A percentile compares a stretch with the other conserved stretches of the same genome.
Conservation (phyloP, 1,139 yeast species). For the Spencermartinsiella ligniputridi region DNA sequence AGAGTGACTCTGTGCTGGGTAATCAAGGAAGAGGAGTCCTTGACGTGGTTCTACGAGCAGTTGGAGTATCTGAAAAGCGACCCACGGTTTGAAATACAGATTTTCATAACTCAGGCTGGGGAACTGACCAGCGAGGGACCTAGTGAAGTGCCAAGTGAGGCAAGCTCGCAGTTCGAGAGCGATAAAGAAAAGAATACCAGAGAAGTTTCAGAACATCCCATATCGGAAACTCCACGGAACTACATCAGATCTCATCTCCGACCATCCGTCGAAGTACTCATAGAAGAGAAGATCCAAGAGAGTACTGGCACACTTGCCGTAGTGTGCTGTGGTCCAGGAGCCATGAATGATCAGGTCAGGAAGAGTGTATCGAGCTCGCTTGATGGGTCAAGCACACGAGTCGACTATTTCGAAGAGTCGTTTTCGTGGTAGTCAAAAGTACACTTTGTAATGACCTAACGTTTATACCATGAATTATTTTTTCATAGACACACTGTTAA, state of each 20-base stretch:
- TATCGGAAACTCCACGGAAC: background rate
- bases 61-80: conserved; percentile 9
- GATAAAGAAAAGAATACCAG: background rate
- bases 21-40: conserved; percentile 12
- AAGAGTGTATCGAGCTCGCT: conserved; percentile 38
- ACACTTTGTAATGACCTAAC: no score
- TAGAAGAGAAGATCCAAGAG: conserved; percentile 8
- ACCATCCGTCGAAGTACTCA: conserved; percentile 5
- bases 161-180: background rate
- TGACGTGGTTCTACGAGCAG: conserved; percentile 20
- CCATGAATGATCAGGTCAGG: conserved; percentile 29
- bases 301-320: conserved; percentile 16
- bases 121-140: background rate
- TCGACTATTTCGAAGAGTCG: conserved; percentile 38
- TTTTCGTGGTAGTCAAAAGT: conserved; percentile 32
- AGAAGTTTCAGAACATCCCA: no score
- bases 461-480: no score
- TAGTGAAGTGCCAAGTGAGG: no score
- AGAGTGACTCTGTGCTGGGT: conserved; percentile 19
- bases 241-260: background rate
- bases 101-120: conserved; percentile 9
- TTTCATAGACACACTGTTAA: no score
- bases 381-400: conserved; percentile 17
- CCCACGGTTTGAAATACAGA: conserved; percentile 11
- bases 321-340: conserved; percentile 23